Evolutionary conservation across 129 eudicot species (phyloP).

Genomic region (Helianthus tuberosus): DNA sequence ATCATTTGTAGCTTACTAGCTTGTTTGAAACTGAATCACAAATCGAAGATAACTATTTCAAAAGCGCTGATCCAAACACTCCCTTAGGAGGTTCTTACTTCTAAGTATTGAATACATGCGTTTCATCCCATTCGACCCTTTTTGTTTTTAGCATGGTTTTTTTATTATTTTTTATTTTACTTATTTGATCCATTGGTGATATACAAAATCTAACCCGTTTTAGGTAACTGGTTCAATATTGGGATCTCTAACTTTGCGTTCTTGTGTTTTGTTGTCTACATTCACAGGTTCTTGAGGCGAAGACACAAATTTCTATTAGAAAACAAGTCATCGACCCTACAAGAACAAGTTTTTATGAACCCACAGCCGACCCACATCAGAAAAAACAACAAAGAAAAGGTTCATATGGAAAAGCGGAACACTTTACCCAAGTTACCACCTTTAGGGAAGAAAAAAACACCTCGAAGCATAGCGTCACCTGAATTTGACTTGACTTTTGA

Average conservation of each 20-base stretch:
- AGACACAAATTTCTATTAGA: slow-evolving; percentile 40
- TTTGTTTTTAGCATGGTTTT: no score
- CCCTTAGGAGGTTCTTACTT: no score
- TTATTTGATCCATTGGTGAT: background rate
- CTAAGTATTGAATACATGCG: no score
- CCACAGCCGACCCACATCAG: slow-evolving; percentile 16
- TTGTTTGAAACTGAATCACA: no score
- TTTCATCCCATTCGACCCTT: no score
- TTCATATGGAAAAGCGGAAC: slow-evolving; percentile 31
- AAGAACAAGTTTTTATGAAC: slow-evolving; percentile 32
- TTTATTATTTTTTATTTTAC: no score
- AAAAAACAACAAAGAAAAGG: slow-evolving; percentile 21
- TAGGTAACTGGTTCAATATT: background rate
- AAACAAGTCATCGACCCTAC: slow-evolving; percentile 36
- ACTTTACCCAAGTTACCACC: slow-evolving; percentile 35
- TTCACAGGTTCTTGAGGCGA: slow-evolving; percentile 54
- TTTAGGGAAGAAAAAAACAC: slow-evolving; percentile 37
- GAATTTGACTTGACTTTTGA: slow-evolving; percentile 26
- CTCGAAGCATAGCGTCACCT: slow-evolving; percentile 11
- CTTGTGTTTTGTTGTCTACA: background rate
- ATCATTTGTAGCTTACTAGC: no score
- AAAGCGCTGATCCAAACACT: no score
- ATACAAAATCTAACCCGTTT: background rate
- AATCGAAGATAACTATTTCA: no score
- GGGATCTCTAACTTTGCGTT: background rate